phyloP scores from a whole-genome alignment of 1,284 basidiomycete species.

The Puccinia polysora region DNA sequence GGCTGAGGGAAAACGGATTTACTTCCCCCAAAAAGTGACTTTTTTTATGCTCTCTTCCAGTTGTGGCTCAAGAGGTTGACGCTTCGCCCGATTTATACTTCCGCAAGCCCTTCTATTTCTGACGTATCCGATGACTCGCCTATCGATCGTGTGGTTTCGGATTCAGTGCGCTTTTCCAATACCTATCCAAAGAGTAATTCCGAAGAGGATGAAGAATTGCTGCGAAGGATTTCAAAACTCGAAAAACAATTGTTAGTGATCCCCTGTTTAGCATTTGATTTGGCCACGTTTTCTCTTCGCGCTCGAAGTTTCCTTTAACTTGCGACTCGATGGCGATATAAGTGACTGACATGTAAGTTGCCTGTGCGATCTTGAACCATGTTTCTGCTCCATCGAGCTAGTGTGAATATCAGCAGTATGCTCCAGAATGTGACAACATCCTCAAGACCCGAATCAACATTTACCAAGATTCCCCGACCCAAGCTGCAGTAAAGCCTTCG shows the following conservation, averaged over 20 bases:
- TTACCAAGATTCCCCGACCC: constrained; percentile 12
- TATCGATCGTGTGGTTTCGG: too few species aligned
- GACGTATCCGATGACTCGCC: too few species aligned
- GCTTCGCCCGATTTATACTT: too few species aligned
- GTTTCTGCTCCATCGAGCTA: background rate
- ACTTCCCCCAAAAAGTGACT: background rate
- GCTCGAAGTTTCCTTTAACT: background rate
- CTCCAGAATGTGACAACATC: constrained; percentile 5
- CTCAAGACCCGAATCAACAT: background rate
- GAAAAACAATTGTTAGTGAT: constrained; percentile 40
- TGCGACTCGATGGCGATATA: background rate
- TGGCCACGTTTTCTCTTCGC: background rate
- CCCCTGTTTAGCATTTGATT: too few species aligned
- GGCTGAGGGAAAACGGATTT: constrained; percentile 12
- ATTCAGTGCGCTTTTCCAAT: too few species aligned
- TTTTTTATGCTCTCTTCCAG: background rate
- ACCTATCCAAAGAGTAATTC: too few species aligned
- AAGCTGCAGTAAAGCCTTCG: too few species aligned
- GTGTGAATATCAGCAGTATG: constrained; percentile 36
- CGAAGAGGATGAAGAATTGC: background rate
- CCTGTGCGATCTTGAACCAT: background rate
- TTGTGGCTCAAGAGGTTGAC: too few species aligned
- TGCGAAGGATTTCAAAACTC: constrained; percentile 4
- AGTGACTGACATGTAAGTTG: background rate
- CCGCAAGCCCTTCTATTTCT: too few species aligned